Conservation (phyloP, 1,139 yeast genomes). For the Saccharomyces pastorianus region DNA sequence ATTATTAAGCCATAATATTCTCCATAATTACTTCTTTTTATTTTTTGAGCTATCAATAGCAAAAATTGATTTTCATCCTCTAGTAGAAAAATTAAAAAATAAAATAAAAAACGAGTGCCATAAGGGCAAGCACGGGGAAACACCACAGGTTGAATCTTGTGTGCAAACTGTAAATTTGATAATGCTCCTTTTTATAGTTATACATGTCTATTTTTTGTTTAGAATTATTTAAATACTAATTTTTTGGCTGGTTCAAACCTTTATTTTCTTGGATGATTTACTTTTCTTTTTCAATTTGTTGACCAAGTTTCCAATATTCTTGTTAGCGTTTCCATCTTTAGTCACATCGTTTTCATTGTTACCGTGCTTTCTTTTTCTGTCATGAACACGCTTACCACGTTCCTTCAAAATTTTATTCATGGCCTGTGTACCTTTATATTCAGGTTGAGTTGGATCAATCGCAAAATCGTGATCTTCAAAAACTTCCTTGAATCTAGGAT, state of each 20-base stretch:
- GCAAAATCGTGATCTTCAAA: conserved; percentile 88
- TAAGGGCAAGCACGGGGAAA: not conserved
- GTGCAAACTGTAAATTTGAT: not conserved
- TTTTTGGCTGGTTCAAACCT: not conserved
- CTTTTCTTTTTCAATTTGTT: conserved; percentile 24
- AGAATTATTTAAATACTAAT: not conserved
- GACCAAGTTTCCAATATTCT: conserved; percentile 20
- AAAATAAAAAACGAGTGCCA: no score
- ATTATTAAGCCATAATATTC: no score
- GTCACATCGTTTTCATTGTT: conserved; percentile 5
- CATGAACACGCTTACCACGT: conserved; percentile 50
- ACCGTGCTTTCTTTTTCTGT: conserved; percentile 8
- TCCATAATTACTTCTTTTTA: no score
- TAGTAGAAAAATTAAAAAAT: no score
- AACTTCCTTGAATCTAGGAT: conserved; percentile 81
- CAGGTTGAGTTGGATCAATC: conserved; percentile 82
- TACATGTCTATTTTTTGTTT: not conserved
- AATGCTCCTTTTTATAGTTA: not conserved
- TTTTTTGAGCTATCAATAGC: no score
- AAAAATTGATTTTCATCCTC: not conserved
- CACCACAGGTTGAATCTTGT: not conserved
- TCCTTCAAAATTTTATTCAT: conserved; percentile 77
- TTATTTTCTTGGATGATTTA: conserved; percentile 8
- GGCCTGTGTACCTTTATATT: conserved; percentile 77
- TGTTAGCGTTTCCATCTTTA: conserved; percentile 3